A percentile compares a stretch with the other conserved stretches of the same genome.
phyloP scores from a whole-genome alignment of 108 stramenopile species.

The Skeletonema grethae region DNA sequence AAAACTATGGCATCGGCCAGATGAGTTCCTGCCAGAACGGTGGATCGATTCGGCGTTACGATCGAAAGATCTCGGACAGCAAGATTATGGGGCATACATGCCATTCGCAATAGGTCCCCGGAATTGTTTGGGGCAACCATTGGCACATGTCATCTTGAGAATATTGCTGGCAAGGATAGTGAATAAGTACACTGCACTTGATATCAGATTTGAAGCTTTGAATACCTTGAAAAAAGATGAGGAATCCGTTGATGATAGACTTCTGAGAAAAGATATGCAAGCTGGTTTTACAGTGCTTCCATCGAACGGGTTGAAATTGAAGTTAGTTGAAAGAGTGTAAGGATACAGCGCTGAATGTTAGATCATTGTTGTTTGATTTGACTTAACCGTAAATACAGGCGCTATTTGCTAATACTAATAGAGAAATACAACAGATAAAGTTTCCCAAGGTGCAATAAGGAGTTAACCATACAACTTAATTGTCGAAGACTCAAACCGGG shows the following conservation, averaged over 20 bases:
- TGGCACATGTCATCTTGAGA: constrained; percentile 84
- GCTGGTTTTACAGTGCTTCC: constrained; percentile 95
- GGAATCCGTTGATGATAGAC: constrained; percentile 18
- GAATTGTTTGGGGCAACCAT: constrained; percentile 92
- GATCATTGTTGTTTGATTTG: background rate
- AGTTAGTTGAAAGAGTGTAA: constrained; percentile 25
- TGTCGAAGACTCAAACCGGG: too few relatives aligned
- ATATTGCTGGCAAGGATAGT: constrained; percentile 78
- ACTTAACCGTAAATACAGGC: too few relatives aligned
- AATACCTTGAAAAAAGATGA: constrained; percentile 1
- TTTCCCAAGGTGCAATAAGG: too few relatives aligned
- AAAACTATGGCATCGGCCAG: constrained; percentile 79
- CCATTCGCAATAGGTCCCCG: constrained; percentile 91
- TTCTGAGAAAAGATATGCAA: constrained; percentile 89
- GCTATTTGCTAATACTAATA: too few relatives aligned
- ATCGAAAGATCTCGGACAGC: constrained; percentile 58
- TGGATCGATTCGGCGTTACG: constrained; percentile 64
- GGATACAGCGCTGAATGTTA: background rate
- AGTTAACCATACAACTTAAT: too few relatives aligned
- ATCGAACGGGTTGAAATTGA: constrained; percentile 72
- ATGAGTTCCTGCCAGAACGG: constrained; percentile 88
- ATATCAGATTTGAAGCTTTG: constrained; percentile 47
- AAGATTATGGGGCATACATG: constrained; percentile 81
- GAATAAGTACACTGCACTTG: constrained; percentile 56
- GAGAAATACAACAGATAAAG: too few relatives aligned